Evolutionary conservation across 805 yeast species (phyloP), one percentile per base, ranked within the genome.

Genomic region (Metschnikowia shivogae): DNA sequence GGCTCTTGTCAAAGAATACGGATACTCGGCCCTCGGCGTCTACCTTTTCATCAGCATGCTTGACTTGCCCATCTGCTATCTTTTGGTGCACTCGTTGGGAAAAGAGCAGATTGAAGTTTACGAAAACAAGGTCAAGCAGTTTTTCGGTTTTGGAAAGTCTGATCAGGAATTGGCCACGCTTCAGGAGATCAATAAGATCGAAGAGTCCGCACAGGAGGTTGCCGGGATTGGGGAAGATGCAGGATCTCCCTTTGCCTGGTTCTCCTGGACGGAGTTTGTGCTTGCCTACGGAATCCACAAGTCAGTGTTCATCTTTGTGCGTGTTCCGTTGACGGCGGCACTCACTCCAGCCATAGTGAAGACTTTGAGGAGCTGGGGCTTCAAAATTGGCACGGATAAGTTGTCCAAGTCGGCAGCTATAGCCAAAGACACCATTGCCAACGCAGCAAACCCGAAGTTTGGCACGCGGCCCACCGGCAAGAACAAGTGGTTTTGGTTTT

Each of bases 261-360:
- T 45, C 61, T 89, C 59, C 61, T 71, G 87, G 74, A 85, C 97
- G 0, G 97, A 92, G 64, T 80, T 89, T 54, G 82, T 86, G 10
- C 77, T 93, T 42, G 98, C 98, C 0, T 93, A 93, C 62, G 96
- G 96, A 2, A 70, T 93, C 37, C 98, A 93, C 70, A 93, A 93
- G 68, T 79, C 90, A 4, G 73, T 93, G 50, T 53, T 54, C 36
- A 77, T 92, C 20, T 79, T 92, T 48, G 76, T 93, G 34, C 77
- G 99, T 50, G 69, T 93, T 5, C 99, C 99, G 11, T 63, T 89
- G 27, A 85, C 97, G 0, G 97, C 97, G 0, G 95, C 96, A 2
- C 76, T 90, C 10, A 89, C 97, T 0, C 99, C 99, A 5, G 60
- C 80, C 1, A 74, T 89, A 2, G 96, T 89, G 5, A 70, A 64